Percentiles rank a stretch among this genome's conserved stretches.
Evolutionary conservation across 176 grass and related monocot genomes (phyloP).

Genomic region (Ensete ventricosum): DNA sequence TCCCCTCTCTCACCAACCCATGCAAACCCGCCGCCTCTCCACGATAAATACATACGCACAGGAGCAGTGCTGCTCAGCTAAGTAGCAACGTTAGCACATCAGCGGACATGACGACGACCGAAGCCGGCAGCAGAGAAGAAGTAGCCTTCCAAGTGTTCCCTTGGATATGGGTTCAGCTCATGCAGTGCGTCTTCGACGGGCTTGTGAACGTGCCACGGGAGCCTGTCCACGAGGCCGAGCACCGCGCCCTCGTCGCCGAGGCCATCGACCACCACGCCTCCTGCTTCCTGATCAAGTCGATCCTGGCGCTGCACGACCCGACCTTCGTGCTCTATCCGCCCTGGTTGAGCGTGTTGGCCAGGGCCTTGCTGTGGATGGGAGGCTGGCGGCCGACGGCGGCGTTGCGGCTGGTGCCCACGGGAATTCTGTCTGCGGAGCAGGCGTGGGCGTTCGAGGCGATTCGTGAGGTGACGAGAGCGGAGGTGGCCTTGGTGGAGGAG

Average conservation of each 20-base stretch:
- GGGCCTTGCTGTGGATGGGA: slow-evolving; percentile 20
- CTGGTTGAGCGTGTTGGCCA: slow-evolving; percentile 3
- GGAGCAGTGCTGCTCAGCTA: too few relatives aligned
- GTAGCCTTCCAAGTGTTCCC: slow-evolving; percentile 3
- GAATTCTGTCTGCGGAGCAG: not conserved
- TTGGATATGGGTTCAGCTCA: slow-evolving; percentile 3
- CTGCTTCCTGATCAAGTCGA: slow-evolving; percentile 1
- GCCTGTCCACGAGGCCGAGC: not conserved
- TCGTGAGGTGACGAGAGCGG: not conserved
- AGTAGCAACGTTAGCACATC: too few relatives aligned
- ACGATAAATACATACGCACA: too few relatives aligned
- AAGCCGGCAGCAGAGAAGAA: not conserved
- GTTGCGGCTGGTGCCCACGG: not conserved
- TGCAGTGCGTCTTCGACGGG: not conserved
- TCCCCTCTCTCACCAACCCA: too few relatives aligned
- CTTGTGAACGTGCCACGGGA: not conserved
- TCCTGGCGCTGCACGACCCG: slow-evolving; percentile 12
- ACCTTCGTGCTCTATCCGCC: slow-evolving; percentile 7
- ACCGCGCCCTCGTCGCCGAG: not conserved
- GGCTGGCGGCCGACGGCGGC: slow-evolving; percentile 22
- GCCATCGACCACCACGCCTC: slow-evolving; percentile 8
- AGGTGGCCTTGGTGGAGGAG: slow-evolving; percentile 17
- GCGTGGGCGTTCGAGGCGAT: slow-evolving; percentile 3
- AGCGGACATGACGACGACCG: not conserved
- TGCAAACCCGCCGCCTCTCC: not conserved